Conservation (phyloP, 2,329 filamentous ascomycete genomes). For the Pestalotiopsis fici region DNA sequence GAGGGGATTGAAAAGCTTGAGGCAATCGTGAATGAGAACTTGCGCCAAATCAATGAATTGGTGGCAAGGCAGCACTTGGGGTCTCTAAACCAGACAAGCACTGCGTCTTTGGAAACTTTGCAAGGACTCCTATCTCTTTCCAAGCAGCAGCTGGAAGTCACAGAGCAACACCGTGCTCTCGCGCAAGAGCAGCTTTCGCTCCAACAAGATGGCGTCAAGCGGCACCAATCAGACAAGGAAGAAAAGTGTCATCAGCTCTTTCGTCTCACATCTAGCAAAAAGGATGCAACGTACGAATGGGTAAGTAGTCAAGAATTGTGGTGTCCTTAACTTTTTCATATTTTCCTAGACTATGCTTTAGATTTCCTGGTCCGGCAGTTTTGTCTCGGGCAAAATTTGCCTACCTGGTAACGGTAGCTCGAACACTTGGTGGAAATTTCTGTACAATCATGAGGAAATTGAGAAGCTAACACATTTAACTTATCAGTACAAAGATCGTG, state of each 20-base stretch:
- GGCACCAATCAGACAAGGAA: neutral
- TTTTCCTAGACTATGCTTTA: too few species aligned
- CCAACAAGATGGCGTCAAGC: neutral
- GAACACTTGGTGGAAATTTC: too few species aligned
- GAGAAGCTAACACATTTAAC: too few species aligned
- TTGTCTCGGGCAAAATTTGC: too few species aligned
- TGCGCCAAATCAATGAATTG: neutral
- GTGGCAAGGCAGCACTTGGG: neutral
- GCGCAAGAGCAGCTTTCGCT: neutral
- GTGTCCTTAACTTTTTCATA: too few species aligned
- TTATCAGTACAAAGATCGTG: conserved; percentile 30
- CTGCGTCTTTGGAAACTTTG: neutral
- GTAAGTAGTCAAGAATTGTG: too few species aligned
- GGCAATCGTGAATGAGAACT: neutral
- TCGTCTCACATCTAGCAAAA: conserved; percentile 1
- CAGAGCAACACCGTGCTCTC: neutral
- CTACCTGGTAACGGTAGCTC: too few species aligned
- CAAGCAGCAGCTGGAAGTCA: neutral
- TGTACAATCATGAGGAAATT: too few species aligned
- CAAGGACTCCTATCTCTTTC: neutral
- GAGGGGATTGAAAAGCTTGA: neutral
- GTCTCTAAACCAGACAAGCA: neutral
- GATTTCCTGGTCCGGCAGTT: too few species aligned
- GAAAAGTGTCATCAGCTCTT: neutral
- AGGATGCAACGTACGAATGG: conserved; percentile 26